These are phyloP conservation scores for Luffa acutangula DNA, from an alignment of 306 rosid genomes.

Conservation along the genomic window DNA sequence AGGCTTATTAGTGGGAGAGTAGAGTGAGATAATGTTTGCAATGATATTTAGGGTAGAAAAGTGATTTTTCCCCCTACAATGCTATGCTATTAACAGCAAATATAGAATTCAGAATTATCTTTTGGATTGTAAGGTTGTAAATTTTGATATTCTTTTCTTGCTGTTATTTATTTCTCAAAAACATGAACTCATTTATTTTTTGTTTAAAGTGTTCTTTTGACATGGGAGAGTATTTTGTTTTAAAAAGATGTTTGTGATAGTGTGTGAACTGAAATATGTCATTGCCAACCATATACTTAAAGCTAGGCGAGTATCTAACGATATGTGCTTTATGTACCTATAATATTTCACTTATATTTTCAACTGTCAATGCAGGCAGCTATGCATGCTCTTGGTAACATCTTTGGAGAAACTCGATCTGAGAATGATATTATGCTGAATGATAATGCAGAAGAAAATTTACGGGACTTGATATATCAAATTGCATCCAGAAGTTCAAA, in stretches of 20 bases:
- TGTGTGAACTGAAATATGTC: neutral
- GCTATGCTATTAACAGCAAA: neutral
- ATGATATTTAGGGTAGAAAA: neutral
- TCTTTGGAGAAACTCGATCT: constrained; percentile 60
- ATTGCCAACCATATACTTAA: neutral
- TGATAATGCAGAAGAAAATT: constrained; percentile 63
- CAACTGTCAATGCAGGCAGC: constrained; percentile 43
- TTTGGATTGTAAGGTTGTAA: neutral
- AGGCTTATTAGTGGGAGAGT: neutral
- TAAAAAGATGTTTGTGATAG: neutral
- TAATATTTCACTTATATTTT: neutral
- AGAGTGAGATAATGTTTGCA: neutral
- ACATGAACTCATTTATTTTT: neutral
- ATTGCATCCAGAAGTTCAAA: constrained; percentile 59
- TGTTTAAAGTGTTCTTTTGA: neutral
- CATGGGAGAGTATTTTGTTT: neutral
- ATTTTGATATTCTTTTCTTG: neutral
- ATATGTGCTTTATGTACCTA: neutral
- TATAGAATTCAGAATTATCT: neutral
- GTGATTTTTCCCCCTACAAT: neutral
- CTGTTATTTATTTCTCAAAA: neutral
- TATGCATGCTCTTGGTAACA: constrained; percentile 76
- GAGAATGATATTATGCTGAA: constrained; percentile 37
- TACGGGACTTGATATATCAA: constrained; percentile 51
- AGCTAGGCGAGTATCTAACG: neutral